Evolutionary conservation across 495 filamentous ascomycete species (phyloP).

Genomic region (Cladorrhinum samala): DNA sequence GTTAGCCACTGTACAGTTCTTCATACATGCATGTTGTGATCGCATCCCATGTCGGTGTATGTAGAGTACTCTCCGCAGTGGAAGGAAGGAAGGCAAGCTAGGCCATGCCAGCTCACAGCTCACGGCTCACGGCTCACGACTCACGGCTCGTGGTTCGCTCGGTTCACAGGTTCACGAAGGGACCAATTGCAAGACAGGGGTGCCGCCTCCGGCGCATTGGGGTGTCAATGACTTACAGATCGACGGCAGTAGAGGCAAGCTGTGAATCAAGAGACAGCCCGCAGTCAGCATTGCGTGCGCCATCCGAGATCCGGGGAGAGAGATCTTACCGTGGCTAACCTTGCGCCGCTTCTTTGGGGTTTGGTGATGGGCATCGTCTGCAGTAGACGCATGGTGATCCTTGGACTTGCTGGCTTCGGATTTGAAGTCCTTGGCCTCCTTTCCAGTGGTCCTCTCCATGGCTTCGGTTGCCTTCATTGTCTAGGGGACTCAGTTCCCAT

Average conservation of each 20-base stretch:
- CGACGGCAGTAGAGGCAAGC: slow-evolving; percentile 98
- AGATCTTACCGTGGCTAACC: slow-evolving; percentile 90
- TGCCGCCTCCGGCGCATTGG: slow-evolving; percentile 23
- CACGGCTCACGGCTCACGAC: too few species aligned
- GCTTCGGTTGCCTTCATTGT: slow-evolving; percentile 35
- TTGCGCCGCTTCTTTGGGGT: slow-evolving; percentile 95
- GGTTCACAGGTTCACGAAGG: neutral
- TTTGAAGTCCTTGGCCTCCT: slow-evolving; percentile 45
- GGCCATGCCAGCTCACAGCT: too few species aligned
- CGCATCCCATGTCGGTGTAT: slow-evolving; percentile 9
- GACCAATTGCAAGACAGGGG: slow-evolving; percentile 28
- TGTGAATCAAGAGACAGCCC: slow-evolving; percentile 48
- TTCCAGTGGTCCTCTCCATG: slow-evolving; percentile 44
- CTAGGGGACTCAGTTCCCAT: slow-evolving; percentile 38
- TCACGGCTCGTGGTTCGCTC: neutral
- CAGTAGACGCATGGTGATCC: slow-evolving; percentile 37
- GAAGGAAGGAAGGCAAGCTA: too few species aligned
- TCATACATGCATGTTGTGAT: slow-evolving; percentile 9
- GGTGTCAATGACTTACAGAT: slow-evolving; percentile 69
- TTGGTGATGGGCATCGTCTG: slow-evolving; percentile 43
- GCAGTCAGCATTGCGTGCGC: slow-evolving; percentile 36
- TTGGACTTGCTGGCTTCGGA: slow-evolving; percentile 40
- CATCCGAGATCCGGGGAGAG: slow-evolving; percentile 8
- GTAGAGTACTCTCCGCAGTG: too few species aligned
- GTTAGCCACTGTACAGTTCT: slow-evolving; percentile 27